Conservation (phyloP, 129 eudicot genomes). For the Calendula officinalis region DNA sequence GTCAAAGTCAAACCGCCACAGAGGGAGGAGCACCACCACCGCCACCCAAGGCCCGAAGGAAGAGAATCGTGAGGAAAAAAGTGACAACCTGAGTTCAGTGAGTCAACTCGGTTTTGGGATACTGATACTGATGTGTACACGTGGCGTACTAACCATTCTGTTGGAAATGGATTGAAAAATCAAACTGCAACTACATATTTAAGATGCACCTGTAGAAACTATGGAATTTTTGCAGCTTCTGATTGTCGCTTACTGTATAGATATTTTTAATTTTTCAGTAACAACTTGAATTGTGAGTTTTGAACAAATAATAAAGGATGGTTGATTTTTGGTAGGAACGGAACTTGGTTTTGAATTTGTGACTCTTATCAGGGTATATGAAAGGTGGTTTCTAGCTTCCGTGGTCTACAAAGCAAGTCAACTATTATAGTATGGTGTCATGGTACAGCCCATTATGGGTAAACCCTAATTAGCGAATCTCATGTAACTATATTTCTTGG, state of each 20-base stretch:
- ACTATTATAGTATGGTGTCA: no score
- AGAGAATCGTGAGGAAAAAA: constrained; percentile 76
- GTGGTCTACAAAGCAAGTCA: no score
- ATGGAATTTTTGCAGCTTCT: constrained; percentile 24
- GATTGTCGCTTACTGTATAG: background rate
- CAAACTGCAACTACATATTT: constrained; percentile 2
- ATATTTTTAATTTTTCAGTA: constrained; percentile 2
- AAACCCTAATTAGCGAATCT: no score
- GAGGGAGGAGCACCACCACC: constrained; percentile 46
- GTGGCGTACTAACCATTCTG: constrained; percentile 9
- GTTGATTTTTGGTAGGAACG: constrained; percentile 32
- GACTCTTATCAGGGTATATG: no score
- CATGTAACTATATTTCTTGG: no score
- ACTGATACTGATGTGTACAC: no score
- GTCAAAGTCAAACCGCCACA: constrained; percentile 41
- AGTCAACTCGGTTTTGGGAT: constrained; percentile 42
- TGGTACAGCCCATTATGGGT: no score
- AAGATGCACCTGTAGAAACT: constrained; percentile 16
- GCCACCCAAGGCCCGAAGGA: constrained; percentile 72
- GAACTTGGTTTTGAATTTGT: no score
- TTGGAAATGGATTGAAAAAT: background rate
- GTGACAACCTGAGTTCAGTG: constrained; percentile 49
- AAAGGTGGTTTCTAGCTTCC: no score
- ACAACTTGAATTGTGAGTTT: constrained; percentile 26
- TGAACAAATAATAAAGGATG: constrained; percentile 14